Evolutionary conservation across 83 land plant genomes (phyloP).

Genomic region (Diphasiastrum complanatum): DNA sequence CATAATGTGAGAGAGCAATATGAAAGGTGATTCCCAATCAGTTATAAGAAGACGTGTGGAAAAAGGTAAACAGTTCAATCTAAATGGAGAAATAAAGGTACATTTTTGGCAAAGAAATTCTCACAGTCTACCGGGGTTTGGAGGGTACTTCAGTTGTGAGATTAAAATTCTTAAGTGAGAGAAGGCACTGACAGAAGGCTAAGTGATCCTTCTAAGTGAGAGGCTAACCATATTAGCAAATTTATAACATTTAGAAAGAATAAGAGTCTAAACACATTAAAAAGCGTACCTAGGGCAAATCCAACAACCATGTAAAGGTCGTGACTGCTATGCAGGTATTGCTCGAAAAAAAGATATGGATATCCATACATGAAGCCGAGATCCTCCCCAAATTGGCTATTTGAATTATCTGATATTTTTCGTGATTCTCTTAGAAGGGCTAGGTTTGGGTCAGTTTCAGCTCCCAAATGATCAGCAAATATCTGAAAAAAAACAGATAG

Average conservation of each 20-base stretch:
- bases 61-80: too few relatives aligned
- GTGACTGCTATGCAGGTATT: conserved; percentile 42
- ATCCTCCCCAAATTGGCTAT: conserved; percentile 25
- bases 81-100: too few relatives aligned
- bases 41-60: too few relatives aligned
- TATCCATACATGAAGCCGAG: conserved; percentile 38
- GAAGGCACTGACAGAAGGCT: too few relatives aligned
- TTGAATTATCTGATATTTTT: conserved; percentile 22
- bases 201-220: too few relatives aligned
- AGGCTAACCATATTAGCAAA: too few relatives aligned
- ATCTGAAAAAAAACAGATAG: conserved; percentile 21
- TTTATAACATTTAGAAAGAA: too few relatives aligned
- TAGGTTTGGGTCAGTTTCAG: conserved; percentile 24
- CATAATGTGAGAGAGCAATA: too few relatives aligned
- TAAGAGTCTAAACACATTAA: too few relatives aligned
- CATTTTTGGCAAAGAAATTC: too few relatives aligned
- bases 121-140: not conserved
- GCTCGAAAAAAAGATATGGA: conserved; percentile 44
- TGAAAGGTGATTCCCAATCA: too few relatives aligned
- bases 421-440: conserved; percentile 36
- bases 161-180: not conserved
- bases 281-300: conserved; percentile 29
- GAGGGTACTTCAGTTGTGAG: not conserved
- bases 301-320: conserved; percentile 40
- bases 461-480: conserved; percentile 38